Evolutionary conservation across 2,329 filamentous ascomycete species (phyloP).

Genomic region (Fusarium guadeloupense): DNA sequence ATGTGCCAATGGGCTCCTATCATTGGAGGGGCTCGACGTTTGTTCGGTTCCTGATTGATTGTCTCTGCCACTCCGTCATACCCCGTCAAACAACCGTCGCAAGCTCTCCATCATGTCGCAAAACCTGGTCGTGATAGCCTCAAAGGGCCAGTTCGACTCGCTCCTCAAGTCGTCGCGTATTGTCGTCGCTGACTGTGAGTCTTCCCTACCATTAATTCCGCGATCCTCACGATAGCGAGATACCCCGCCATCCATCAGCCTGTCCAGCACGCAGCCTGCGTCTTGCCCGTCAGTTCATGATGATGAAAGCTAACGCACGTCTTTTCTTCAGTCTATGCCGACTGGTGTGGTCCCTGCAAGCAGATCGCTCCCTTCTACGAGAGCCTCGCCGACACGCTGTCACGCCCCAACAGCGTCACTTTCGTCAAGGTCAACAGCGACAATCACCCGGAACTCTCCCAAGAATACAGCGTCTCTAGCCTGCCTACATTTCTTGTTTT

Average conservation of each 20-base stretch:
- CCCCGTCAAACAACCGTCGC: slow-evolving; percentile 26
- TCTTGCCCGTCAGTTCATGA: slow-evolving; percentile 1
- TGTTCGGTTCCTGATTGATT: slow-evolving; percentile 27
- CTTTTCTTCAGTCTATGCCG: slow-evolving; percentile 75
- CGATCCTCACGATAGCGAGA: neutral
- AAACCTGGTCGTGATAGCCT: slow-evolving; percentile 50
- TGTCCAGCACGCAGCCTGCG: slow-evolving; percentile 25
- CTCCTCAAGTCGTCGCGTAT: slow-evolving; percentile 78
- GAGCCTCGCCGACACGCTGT: slow-evolving; percentile 74
- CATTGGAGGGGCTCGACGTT: slow-evolving; percentile 39
- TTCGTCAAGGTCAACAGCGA: slow-evolving; percentile 92
- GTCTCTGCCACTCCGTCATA: slow-evolving; percentile 39
- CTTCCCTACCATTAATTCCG: neutral
- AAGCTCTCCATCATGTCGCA: slow-evolving; percentile 45
- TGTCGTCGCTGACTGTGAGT: slow-evolving; percentile 89
- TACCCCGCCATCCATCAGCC: slow-evolving; percentile 35
- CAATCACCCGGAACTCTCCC: slow-evolving; percentile 75
- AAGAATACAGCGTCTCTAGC: slow-evolving; percentile 76
- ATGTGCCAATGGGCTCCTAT: slow-evolving; percentile 2
- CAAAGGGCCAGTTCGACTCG: slow-evolving; percentile 70
- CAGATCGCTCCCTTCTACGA: slow-evolving; percentile 86
- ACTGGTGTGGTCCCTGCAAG: slow-evolving; percentile 87
- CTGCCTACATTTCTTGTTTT: slow-evolving; percentile 95
- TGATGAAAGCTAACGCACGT: slow-evolving; percentile 21
- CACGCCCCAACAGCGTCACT: slow-evolving; percentile 75